phyloP scores from a whole-genome alignment of 495 filamentous ascomycete genomes.

The Penicillium antarcticum region DNA sequence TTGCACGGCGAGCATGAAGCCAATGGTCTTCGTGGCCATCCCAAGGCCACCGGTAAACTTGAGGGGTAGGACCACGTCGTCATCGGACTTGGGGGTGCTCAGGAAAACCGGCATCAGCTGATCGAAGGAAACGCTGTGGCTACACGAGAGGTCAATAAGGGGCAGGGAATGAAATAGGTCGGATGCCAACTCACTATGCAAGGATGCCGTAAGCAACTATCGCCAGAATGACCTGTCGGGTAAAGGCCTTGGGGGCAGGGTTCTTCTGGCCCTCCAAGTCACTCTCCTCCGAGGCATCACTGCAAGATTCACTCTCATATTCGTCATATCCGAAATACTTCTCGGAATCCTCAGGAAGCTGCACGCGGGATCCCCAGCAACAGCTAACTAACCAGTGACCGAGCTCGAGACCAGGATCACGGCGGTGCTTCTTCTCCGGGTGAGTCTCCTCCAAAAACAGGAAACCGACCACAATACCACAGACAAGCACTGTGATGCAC shows the following conservation, averaged over 20 bases:
- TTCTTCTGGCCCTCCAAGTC: slow-evolving; percentile 46
- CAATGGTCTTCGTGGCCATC: slow-evolving; percentile 75
- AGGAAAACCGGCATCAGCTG: slow-evolving; percentile 90
- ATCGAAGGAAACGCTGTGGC: slow-evolving; percentile 90
- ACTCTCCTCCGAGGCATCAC: slow-evolving; percentile 30
- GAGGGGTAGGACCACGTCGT: slow-evolving; percentile 66
- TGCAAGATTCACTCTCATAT: slow-evolving; percentile 61
- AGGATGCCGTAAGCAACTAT: slow-evolving; percentile 90
- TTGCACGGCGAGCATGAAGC: slow-evolving; percentile 82
- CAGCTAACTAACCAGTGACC: slow-evolving; percentile 68
- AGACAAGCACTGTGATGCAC: slow-evolving; percentile 71
- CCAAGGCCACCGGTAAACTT: slow-evolving; percentile 86
- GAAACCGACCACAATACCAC: slow-evolving; percentile 78
- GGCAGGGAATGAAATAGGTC: neutral
- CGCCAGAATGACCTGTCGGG: slow-evolving; percentile 72
- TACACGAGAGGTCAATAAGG: slow-evolving; percentile 45
- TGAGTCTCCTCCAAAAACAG: slow-evolving; percentile 96
- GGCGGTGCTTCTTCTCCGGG: slow-evolving; percentile 70
- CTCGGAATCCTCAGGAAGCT: slow-evolving; percentile 35
- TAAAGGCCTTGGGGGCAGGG: slow-evolving; percentile 60
- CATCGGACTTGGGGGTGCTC: slow-evolving; percentile 62
- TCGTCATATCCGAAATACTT: slow-evolving; percentile 55
- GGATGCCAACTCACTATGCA: slow-evolving; percentile 75
- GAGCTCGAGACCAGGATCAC: slow-evolving; percentile 71
- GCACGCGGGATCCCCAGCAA: slow-evolving; percentile 39